Evolutionary conservation across 2,329 filamentous ascomycete species (phyloP).

Genomic region (Ceratocystis diversiconidia): DNA sequence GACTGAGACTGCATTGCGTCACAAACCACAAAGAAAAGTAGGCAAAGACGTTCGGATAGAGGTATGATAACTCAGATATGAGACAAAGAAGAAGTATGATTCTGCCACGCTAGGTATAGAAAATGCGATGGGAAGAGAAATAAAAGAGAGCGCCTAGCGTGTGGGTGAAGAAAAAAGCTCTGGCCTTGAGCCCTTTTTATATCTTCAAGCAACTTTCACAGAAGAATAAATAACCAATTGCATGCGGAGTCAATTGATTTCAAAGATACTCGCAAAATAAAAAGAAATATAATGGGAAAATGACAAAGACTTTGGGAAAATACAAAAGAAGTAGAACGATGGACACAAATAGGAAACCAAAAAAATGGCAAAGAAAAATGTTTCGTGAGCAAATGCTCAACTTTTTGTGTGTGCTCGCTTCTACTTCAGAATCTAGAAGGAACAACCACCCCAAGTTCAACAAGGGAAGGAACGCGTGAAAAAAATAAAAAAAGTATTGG

Average conservation of each 20-base stretch:
- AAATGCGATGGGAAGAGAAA: not conserved
- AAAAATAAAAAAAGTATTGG: not conserved
- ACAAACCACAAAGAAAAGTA: not conserved
- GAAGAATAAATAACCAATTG: not conserved
- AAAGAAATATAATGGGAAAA: not conserved
- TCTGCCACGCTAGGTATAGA: not conserved
- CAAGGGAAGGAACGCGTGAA: constrained; percentile 3
- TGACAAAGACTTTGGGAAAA: not conserved
- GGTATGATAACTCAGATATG: not conserved
- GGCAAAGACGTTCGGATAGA: not conserved
- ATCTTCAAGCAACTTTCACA: not conserved
- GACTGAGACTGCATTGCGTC: not conserved
- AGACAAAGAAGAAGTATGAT: not conserved
- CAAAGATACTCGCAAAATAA: not conserved
- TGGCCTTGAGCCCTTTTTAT: not conserved
- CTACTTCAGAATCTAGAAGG: not conserved
- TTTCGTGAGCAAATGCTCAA: not conserved
- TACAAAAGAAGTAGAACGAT: not conserved
- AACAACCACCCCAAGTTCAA: not conserved
- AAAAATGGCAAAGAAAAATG: not conserved
- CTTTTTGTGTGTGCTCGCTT: constrained; percentile 1
- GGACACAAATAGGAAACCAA: not conserved
- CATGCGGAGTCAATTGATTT: not conserved
- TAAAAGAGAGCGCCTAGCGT: not conserved
- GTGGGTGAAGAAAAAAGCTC: not conserved